Evolutionary conservation across 2,329 filamentous ascomycete species (phyloP), one percentile per base, ranked within the genome.

Genomic region (Fusarium setosum): DNA sequence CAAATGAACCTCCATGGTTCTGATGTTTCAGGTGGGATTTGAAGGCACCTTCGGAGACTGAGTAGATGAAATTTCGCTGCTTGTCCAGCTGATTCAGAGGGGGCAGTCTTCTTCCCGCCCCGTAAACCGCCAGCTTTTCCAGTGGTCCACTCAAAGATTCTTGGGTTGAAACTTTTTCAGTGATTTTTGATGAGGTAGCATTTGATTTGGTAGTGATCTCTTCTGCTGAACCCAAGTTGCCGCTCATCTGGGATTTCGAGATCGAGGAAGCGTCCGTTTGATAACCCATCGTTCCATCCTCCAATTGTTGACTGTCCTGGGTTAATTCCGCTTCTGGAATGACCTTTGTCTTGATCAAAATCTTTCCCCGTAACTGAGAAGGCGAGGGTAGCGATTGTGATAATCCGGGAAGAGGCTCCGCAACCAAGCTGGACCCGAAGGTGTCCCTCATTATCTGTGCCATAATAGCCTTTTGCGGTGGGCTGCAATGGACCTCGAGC

Each of bases 91-190:
- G 24, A 5, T 7, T 38, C 0, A 17, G 11, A 11, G 9, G 29
- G 0, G 63, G 63, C 1, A 66, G 21, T 3, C 59, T 15, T 21
- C 57, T 63, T 0, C 63, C 60, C 1, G 63, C 63, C 2, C 63
- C 63, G 4, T 66, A 66, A 2, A 66, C 15, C 9, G 63, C 63
- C 1, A 66, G 18, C 1, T 26, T 44, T 6, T 67, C 63, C 7
- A 66, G 9, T 0, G 62, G 57, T 1, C 24, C 23, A 1, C 18
- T 49, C 4, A 8, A 3, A 29, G 20, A 21, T 11, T 11, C 3
- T 12, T 35, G 20, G 4, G 20, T 34, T 4, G 2, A 11, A 9
- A 26, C 4, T 5, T 49, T 26, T 6, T 23, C 20, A 5, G 12
- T 12, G n/a, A 12, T 13, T 12, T 8, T 12, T n/a, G 15, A 13